Evolutionary conservation across 495 filamentous ascomycete species (phyloP).

Genomic region (Daldinia vernicosa): DNA sequence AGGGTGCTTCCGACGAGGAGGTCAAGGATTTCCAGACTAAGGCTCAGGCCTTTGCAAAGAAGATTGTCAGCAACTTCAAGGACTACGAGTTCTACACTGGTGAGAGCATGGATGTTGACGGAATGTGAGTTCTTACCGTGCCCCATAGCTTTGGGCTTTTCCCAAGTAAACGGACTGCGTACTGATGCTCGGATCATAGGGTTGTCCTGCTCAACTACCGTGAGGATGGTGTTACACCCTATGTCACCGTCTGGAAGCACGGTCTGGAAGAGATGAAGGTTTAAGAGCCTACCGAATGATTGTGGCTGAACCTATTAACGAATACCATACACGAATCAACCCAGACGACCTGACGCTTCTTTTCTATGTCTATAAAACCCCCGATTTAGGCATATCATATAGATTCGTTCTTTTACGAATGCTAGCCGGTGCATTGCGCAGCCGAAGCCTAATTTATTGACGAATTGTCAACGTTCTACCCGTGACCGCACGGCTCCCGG

Average conservation of each 20-base stretch:
- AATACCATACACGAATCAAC: constrained; percentile 28
- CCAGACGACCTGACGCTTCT: constrained; percentile 35
- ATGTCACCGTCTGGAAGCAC: constrained; percentile 92
- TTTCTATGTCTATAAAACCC: constrained; percentile 29
- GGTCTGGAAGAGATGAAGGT: constrained; percentile 92
- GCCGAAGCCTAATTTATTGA: constrained; percentile 25
- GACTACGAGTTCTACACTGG: constrained; percentile 95
- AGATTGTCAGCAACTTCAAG: constrained; percentile 85
- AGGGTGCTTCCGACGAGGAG: constrained; percentile 66
- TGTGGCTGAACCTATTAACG: constrained; percentile 12
- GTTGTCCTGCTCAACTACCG: constrained; percentile 96
- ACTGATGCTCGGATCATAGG: constrained; percentile 59
- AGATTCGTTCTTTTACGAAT: constrained; percentile 33
- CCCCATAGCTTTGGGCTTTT: not conserved
- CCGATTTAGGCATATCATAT: constrained; percentile 16
- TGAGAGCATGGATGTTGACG: constrained; percentile 88
- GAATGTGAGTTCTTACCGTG: constrained; percentile 68
- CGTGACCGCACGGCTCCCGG: not conserved
- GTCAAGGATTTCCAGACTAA: constrained; percentile 80
- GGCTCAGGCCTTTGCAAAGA: constrained; percentile 74
- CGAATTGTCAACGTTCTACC: constrained; percentile 15
- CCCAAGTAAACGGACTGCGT: not conserved
- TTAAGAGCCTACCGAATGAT: constrained; percentile 57
- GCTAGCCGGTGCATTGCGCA: constrained; percentile 21
- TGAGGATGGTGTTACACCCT: constrained; percentile 93